A percentile compares a stretch with the other conserved stretches of the same genome.
These are phyloP conservation scores for Holtermanniella nyarrowii DNA, from an alignment of 768 basidiomycete genomes.

Conservation along the genomic window DNA sequence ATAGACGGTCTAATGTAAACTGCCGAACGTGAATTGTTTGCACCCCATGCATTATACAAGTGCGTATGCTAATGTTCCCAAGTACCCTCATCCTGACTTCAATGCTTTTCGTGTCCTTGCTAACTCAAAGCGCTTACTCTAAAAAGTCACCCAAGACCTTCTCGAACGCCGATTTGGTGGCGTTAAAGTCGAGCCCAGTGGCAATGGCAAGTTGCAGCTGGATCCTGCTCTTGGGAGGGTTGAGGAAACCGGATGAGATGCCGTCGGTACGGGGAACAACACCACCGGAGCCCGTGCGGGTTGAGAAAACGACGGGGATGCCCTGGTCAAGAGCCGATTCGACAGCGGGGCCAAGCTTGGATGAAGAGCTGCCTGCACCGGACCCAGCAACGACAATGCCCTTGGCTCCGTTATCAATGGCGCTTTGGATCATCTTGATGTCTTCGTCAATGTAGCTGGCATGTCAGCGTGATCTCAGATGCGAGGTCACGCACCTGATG, in stretches of 20 bases:
- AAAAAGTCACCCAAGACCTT: constrained; percentile 6
- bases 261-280: constrained; percentile 13
- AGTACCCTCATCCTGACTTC: too few relatives aligned
- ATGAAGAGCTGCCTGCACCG: constrained; percentile 16
- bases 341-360: constrained; percentile 3
- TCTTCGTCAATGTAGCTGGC: constrained; percentile 6
- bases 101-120: too few relatives aligned
- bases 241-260: constrained; percentile 25
- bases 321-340: constrained; percentile 11
- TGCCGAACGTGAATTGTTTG: too few relatives aligned
- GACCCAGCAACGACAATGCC: constrained; percentile 27
- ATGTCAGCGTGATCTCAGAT: not conserved
- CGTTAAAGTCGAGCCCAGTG: constrained; percentile 10
- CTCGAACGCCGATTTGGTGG: constrained; percentile 6
- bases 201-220: constrained; percentile 24
- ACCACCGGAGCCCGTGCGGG: constrained; percentile 13
- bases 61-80: too few relatives aligned
- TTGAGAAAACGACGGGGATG: constrained; percentile 17
- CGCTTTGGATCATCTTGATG: constrained; percentile 7
- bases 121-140: not conserved
- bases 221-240: constrained; percentile 21
- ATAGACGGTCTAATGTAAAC: too few relatives aligned
- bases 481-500: constrained; percentile 4
- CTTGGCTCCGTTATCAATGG: constrained; percentile 16
- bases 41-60: too few relatives aligned